Conservation (phyloP, 1,284 basidiomycete species). For the Marasmius tenuissimus region DNA sequence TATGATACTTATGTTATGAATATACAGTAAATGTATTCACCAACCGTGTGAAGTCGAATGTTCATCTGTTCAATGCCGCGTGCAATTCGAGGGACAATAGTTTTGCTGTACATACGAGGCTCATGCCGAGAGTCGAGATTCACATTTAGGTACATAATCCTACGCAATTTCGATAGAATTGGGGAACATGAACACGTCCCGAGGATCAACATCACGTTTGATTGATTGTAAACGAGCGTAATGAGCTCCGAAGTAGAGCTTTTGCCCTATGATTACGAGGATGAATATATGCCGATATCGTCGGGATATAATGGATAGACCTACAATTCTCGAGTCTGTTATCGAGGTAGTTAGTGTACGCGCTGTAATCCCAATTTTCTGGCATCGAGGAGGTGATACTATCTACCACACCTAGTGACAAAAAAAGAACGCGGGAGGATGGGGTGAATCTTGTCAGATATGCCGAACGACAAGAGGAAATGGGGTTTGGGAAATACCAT, state of each 20-base stretch:
- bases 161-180: neutral
- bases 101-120: neutral
- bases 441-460: neutral
- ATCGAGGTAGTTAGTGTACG: slow-evolving; percentile 18
- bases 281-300: neutral
- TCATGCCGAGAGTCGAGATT: neutral
- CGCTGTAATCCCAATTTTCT: slow-evolving; percentile 15
- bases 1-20: no score
- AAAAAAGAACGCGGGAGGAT: neutral
- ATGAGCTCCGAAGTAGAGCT: slow-evolving; percentile 9
- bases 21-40: no score
- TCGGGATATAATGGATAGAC: neutral
- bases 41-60: no score
- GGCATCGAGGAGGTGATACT: slow-evolving; percentile 15
- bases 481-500: slow-evolving; percentile 4
- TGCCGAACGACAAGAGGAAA: neutral
- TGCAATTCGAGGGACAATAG: no score
- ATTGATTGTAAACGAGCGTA: slow-evolving; percentile 6
- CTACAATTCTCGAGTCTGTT: slow-evolving; percentile 14
- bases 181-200: slow-evolving; percentile 4
- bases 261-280: slow-evolving; percentile 8
- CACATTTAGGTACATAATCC: neutral
- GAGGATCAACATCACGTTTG: slow-evolving; percentile 2
- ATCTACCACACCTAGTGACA: slow-evolving; percentile 3
- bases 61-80: no score